Percentiles rank a stretch among this genome's conserved stretches.
Evolutionary conservation across 2,329 filamentous ascomycete species (phyloP).

Genomic region (Ophiostoma australiae): DNA sequence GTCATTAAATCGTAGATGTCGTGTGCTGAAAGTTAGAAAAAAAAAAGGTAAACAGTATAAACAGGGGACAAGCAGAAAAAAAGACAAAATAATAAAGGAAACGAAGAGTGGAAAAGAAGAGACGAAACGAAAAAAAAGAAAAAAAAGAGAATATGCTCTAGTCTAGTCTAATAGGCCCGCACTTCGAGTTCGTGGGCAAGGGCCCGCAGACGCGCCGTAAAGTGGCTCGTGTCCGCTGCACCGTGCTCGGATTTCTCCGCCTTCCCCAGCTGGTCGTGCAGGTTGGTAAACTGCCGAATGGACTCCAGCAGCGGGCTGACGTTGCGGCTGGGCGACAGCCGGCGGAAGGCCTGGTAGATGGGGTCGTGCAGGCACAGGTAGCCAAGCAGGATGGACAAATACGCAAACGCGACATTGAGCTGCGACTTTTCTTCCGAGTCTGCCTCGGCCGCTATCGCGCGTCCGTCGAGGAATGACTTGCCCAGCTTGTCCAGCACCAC

Average conservation of each 20-base stretch:
- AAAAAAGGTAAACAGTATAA: not conserved
- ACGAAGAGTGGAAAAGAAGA: not conserved
- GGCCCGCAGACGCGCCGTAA: constrained; percentile 38
- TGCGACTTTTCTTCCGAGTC: constrained; percentile 70
- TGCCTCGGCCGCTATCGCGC: constrained; percentile 64
- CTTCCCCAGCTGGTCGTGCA: constrained; percentile 48
- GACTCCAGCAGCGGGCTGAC: constrained; percentile 46
- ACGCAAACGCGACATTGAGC: constrained; percentile 78
- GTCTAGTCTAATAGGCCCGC: constrained; percentile 12
- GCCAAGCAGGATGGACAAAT: constrained; percentile 76
- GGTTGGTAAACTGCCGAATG: constrained; percentile 51
- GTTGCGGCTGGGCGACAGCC: constrained; percentile 41
- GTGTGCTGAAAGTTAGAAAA: not conserved
- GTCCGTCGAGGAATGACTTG: constrained; percentile 61
- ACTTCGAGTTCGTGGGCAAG: constrained; percentile 39
- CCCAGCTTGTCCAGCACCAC: constrained; percentile 50
- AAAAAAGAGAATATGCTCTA: not conserved
- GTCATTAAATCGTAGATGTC: constrained; percentile 5
- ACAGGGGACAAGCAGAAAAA: not conserved
- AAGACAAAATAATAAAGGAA: not conserved
- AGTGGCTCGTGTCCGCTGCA: constrained; percentile 32
- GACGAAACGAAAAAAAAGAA: not conserved
- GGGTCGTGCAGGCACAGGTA: constrained; percentile 62
- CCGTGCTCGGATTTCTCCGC: constrained; percentile 36
- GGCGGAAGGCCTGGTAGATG: constrained; percentile 42